Base-by-base conservation (phyloP, 1,139 yeast genomes). In the Taphrina wiesneri region DNA sequence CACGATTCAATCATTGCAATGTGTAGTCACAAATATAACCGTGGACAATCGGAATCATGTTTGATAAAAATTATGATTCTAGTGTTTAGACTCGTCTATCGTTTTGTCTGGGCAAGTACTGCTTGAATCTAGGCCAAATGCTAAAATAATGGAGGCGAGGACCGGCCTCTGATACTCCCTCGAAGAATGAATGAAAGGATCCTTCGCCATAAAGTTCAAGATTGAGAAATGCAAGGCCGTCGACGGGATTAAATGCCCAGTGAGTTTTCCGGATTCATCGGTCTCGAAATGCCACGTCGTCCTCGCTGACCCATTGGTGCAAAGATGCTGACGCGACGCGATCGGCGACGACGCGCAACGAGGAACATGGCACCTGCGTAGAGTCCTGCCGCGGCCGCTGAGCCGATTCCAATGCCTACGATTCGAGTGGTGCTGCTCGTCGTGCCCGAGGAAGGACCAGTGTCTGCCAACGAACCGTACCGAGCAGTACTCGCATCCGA, bases 211-310 rank as follows among this genome's bases (percentile, higher is more conserved):
- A 13, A 6, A 11, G 26, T 13, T 23, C 13, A 17, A 15, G 15
- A 11, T 15, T 9, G n/a, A 41, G 36, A 26, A 56, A 43, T 25
- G 60, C 21, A 6, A 13, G 11, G 26, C 17, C 7, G 15, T 17
- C 23, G n/a, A 15, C 17, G 7, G n/a, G 17, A 21, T 47, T 21
- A 60, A 5, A 60, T 60, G 34, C 80, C 80, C 19, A 77, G 72
- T 21, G 79, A 76, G 71, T 78, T 78, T 67, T 77, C 79, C 67
- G 79, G 74, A 73, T 75, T 75, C 17, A 78, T 78, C 13, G 80
- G 80, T 63, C 73, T 75, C 52, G 79, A 77, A 62, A 77, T 77
- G 54, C 34, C 60, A 32, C 53, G 32, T 25, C 36, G 17, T 15
- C 41, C 41, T 32, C 62, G 54, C n/a, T n/a, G 5, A 26, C 23